phyloP scores from a whole-genome alignment of 2,329 filamentous ascomycete species.

The Colletotrichum sp. region DNA sequence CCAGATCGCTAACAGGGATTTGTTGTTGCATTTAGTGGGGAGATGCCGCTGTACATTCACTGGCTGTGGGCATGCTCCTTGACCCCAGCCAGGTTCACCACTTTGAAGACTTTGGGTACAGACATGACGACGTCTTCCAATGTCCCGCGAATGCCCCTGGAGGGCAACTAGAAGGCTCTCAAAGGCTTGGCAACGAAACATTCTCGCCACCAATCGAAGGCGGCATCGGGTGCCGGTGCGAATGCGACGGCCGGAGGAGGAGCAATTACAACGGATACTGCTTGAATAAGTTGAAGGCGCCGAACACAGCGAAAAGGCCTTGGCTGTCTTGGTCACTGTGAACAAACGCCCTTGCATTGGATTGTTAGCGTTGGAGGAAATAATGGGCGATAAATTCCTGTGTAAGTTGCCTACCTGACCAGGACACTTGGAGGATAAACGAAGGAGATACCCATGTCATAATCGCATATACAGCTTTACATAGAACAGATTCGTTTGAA shows the following conservation, averaged over 20 bases:
- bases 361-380: background rate
- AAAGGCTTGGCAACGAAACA: constrained; percentile 29
- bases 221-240: constrained; percentile 46
- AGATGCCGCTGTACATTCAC: constrained; percentile 48
- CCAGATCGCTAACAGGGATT: background rate
- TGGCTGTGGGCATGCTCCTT: constrained; percentile 46
- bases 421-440: background rate
- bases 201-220: constrained; percentile 34
- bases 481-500: background rate
- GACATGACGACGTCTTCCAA: constrained; percentile 37
- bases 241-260: constrained; percentile 37
- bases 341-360: background rate
- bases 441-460: background rate
- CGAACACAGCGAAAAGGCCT: constrained; percentile 42
- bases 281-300: constrained; percentile 44
- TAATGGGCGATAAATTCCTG: background rate
- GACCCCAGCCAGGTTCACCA: constrained; percentile 45
- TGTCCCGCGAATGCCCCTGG: constrained; percentile 40
- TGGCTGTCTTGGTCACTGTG: constrained; percentile 24
- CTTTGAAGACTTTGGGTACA: constrained; percentile 48
- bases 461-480: background rate
- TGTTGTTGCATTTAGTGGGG: constrained; percentile 38
- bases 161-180: constrained; percentile 37
- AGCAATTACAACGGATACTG: constrained; percentile 39
- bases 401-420: background rate